These are phyloP conservation scores for Solanum microdontum DNA, from an alignment of 257 asterid species.

Conservation along the genomic window DNA sequence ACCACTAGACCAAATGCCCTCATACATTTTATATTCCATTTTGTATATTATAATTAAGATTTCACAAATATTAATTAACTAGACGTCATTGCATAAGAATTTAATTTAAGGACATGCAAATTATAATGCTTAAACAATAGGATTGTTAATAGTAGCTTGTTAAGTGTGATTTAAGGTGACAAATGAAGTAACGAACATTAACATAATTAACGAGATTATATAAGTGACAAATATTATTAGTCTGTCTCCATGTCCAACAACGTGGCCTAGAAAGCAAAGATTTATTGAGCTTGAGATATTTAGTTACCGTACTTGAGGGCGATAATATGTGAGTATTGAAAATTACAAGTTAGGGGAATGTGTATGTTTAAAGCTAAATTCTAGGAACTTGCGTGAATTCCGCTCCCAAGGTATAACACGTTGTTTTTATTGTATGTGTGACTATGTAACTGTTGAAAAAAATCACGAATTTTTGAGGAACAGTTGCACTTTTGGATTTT, in stretches of 20 bases:
- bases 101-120: neutral
- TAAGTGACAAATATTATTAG: neutral
- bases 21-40: rapidly evolving
- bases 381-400: neutral
- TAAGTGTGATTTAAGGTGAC: neutral
- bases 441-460: no score
- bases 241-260: neutral
- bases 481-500: no score
- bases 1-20: slow-evolving; percentile 89
- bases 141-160: neutral
- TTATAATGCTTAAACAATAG: no score
- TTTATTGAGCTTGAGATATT: neutral
- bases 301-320: no score
- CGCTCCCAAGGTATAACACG: neutral
- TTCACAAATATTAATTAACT: neutral
- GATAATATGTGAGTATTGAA: neutral
- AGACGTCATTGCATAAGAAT: neutral
- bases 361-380: neutral
- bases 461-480: no score
- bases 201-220: neutral
- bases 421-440: no score
- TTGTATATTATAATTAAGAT: no score
- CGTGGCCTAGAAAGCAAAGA: neutral
- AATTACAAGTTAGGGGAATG: neutral
- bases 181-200: neutral